phyloP scores from a whole-genome alignment of 371 early-diverging fungal genomes.

The Vairimorpha necatrix region DNA sequence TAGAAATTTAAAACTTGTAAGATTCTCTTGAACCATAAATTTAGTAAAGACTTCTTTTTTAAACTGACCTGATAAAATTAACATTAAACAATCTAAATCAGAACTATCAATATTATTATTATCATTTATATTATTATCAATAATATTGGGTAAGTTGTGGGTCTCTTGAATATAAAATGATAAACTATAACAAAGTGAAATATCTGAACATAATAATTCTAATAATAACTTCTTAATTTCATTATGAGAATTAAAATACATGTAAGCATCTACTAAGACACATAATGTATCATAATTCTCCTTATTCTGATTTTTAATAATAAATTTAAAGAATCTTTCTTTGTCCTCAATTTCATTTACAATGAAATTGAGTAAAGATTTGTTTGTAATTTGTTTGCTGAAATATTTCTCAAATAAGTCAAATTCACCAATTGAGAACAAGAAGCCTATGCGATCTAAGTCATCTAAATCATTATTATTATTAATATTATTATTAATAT shows the following conservation, averaged over 20 bases:
- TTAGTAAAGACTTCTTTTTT: slow-evolving; percentile 23
- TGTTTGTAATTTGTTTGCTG: neutral
- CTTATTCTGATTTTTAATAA: neutral
- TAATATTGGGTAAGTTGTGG: slow-evolving; percentile 5
- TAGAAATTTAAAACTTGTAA: slow-evolving; percentile 47
- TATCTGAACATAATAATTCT: slow-evolving; percentile 1
- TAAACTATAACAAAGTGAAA: slow-evolving; percentile 22
- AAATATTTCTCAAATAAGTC: slow-evolving; percentile 7
- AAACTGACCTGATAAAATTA: slow-evolving; percentile 30
- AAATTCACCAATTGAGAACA: slow-evolving; percentile 34
- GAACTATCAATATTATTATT: no score
- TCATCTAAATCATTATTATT: neutral
- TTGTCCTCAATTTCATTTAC: neutral
- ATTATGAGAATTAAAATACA: slow-evolving; percentile 14
- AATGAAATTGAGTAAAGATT: neutral
- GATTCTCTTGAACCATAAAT: slow-evolving; percentile 37
- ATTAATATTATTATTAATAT: neutral
- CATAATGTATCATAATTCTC: neutral
- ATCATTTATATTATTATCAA: slow-evolving; percentile 15
- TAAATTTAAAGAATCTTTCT: slow-evolving; percentile 5
- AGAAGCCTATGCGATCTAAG: slow-evolving; percentile 23
- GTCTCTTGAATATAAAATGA: slow-evolving; percentile 36
- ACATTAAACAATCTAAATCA: no score
- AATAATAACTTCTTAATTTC: slow-evolving; percentile 16
- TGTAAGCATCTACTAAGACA: slow-evolving; percentile 30